Evolutionary conservation across 1,284 basidiomycete species (phyloP).

Genomic region (Microbotryomycetes sp.): DNA sequence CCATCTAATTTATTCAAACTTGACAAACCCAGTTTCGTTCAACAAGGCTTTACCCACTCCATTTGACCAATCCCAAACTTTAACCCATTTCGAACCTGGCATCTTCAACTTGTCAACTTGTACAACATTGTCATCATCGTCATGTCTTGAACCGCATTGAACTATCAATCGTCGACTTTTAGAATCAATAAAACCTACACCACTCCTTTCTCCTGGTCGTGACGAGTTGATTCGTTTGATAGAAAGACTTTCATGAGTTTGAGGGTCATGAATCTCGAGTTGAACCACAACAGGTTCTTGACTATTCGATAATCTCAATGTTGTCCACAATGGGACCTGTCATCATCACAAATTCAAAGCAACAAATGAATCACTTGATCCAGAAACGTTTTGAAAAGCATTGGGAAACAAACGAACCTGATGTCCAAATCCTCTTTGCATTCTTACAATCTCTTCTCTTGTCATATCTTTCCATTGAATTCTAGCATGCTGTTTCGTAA

Average conservation of each 20-base stretch:
- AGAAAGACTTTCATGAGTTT: too few relatives aligned
- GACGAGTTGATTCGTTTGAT: too few relatives aligned
- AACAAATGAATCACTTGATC: not conserved
- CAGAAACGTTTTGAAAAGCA: too few relatives aligned
- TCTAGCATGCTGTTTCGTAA: constrained; percentile 52
- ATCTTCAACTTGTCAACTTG: not conserved
- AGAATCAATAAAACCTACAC: too few relatives aligned
- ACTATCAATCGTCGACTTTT: too few relatives aligned
- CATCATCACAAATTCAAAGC: too few relatives aligned
- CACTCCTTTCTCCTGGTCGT: too few relatives aligned
- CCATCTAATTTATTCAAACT: not conserved
- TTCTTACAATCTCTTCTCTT: constrained; percentile 53
- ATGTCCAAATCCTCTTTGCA: constrained; percentile 65
- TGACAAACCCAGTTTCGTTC: not conserved
- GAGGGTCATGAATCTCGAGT: not conserved
- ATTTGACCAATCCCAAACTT: not conserved
- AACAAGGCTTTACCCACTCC: not conserved
- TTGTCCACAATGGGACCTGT: not conserved
- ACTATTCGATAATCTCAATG: not conserved
- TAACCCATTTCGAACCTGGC: not conserved
- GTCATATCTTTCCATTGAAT: constrained; percentile 57
- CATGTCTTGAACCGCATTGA: too few relatives aligned
- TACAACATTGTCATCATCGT: too few relatives aligned
- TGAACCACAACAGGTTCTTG: not conserved
- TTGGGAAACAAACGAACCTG: constrained; percentile 49